Conservation (phyloP, 169 alveolate species). For the Neospora caninum region DNA sequence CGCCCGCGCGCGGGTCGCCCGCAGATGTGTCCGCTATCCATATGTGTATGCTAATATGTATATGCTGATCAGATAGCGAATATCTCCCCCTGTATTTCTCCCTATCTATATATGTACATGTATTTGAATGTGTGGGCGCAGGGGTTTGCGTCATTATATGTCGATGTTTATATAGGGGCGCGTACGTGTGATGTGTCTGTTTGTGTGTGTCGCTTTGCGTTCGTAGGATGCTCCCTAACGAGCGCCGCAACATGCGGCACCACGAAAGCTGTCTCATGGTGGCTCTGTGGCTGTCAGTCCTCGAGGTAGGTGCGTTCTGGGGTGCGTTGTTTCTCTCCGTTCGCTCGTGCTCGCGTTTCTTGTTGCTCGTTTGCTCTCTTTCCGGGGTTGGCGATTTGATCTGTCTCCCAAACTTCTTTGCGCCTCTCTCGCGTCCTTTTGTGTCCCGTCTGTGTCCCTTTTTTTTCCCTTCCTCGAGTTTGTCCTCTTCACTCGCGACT, state of each 20-base stretch:
- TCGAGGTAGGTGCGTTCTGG: background rate
- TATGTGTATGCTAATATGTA: too few relatives aligned
- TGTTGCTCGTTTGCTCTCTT: background rate
- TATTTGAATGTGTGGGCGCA: background rate
- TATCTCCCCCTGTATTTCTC: too few relatives aligned
- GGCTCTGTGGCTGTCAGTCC: conserved; percentile 15
- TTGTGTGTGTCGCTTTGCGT: background rate
- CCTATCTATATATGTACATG: background rate
- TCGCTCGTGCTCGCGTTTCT: too few relatives aligned
- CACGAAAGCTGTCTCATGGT: conserved; percentile 30
- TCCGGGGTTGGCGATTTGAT: background rate
- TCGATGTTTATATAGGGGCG: too few relatives aligned
- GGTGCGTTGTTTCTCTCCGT: background rate
- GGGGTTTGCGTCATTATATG: background rate
- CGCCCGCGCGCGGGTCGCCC: too few relatives aligned
- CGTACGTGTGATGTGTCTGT: background rate
- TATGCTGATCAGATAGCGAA: too few relatives aligned
- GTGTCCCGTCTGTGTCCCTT: background rate
- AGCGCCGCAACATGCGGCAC: conserved; percentile 18
- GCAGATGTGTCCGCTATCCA: too few relatives aligned
- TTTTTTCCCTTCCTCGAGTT: background rate
- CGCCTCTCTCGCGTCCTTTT: background rate
- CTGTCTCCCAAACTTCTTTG: background rate
- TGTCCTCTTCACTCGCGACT: too few relatives aligned
- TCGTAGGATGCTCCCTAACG: background rate